Evolutionary conservation across 164 flowering plant genomes (phyloP).

Genomic region (Vitis cinerea): DNA sequence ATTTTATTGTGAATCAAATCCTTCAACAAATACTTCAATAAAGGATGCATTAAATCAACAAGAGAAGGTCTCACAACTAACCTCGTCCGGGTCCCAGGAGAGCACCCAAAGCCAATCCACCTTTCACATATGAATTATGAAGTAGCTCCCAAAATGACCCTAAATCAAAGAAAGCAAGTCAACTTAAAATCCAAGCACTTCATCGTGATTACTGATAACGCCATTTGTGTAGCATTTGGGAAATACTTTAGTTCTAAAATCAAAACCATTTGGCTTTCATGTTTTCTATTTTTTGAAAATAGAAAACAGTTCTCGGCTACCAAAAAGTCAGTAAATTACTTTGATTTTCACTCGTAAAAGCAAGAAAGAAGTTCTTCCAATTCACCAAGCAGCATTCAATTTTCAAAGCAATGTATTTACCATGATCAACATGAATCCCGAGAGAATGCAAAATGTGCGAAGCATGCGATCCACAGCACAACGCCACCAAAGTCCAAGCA

Average conservation of each 20-base stretch:
- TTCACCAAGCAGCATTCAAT: neutral
- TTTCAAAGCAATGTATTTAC: slow-evolving; percentile 27
- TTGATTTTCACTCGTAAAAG: neutral
- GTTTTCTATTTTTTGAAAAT: too few relatives aligned
- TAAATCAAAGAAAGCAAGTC: slow-evolving; percentile 20
- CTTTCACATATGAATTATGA: slow-evolving; percentile 82
- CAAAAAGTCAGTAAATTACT: too few relatives aligned
- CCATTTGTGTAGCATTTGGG: neutral
- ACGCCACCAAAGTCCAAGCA: slow-evolving; percentile 93
- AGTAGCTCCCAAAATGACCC: slow-evolving; percentile 75
- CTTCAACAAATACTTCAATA: neutral
- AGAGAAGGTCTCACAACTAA: slow-evolving; percentile 18
- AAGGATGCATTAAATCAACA: neutral
- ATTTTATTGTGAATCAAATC: neutral
- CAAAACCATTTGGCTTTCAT: neutral
- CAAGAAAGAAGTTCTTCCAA: neutral
- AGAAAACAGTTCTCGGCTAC: too few relatives aligned
- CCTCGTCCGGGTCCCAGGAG: slow-evolving; percentile 94
- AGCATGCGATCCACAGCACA: slow-evolving; percentile 88
- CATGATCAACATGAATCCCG: slow-evolving; percentile 85
- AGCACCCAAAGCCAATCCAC: slow-evolving; percentile 73
- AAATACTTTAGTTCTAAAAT: neutral
- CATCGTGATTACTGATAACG: neutral
- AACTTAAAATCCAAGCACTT: neutral
- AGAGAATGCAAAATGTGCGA: slow-evolving; percentile 83